Evolutionary conservation across 1,284 basidiomycete species (phyloP).

Genomic region (Athelia psychrophila): DNA sequence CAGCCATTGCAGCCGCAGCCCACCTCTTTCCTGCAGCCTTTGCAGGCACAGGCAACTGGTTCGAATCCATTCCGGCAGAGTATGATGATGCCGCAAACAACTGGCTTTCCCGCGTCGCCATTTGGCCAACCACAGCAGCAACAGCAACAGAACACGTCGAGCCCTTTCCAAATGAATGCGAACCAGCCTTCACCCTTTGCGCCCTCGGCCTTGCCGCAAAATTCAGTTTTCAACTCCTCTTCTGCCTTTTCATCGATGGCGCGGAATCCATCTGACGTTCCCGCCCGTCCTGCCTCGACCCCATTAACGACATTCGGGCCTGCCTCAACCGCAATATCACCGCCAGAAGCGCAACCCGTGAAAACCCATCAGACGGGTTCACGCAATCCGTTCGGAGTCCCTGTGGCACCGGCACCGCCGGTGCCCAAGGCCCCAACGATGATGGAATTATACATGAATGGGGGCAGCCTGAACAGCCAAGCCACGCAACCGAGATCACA

Average conservation of each 20-base stretch:
- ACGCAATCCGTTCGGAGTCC: conserved; percentile 91
- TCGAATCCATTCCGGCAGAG: conserved; percentile 72
- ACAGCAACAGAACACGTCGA: conserved; percentile 8
- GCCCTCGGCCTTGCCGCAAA: neutral
- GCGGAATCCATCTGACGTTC: conserved; percentile 25
- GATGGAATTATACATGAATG: conserved; percentile 72
- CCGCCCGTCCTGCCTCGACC: conserved; percentile 66
- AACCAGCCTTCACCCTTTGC: neutral
- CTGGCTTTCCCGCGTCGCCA: conserved; percentile 47
- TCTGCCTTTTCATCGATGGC: conserved; percentile 5
- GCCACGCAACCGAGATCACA: conserved; percentile 27
- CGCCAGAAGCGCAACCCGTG: conserved; percentile 56
- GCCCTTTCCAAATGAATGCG: neutral
- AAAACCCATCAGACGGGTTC: conserved; percentile 91
- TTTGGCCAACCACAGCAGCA: conserved; percentile 3
- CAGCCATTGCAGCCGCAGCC: conserved; percentile 40
- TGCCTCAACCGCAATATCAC: conserved; percentile 25
- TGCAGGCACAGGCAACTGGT: conserved; percentile 76
- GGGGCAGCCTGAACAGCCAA: conserved; percentile 15
- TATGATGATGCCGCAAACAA: conserved; percentile 65
- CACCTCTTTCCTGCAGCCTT: conserved; percentile 42
- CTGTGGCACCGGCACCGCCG: conserved; percentile 64
- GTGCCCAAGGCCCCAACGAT: conserved; percentile 77
- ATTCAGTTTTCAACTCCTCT: neutral
- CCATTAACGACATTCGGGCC: conserved; percentile 44